Percentiles rank a stretch among this genome's conserved stretches.
phyloP scores from a whole-genome alignment of 768 basidiomycete genomes.

The Phlebiopsis flavidoalba region DNA sequence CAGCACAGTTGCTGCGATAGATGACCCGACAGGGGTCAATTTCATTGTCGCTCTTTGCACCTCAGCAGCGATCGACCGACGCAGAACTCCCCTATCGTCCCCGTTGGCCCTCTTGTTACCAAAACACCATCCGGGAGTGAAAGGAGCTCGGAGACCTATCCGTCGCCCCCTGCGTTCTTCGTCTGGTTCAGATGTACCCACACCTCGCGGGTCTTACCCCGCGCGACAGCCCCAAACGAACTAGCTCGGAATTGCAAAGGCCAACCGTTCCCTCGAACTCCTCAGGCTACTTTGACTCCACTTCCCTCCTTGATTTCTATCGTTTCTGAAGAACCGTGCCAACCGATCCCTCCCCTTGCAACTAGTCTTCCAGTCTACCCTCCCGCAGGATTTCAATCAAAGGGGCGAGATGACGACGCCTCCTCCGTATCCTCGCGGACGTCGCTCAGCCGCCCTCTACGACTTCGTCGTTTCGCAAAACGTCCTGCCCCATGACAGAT shows the following conservation, averaged over 20 bases:
- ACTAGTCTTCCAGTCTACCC: neutral
- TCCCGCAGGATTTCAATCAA: neutral
- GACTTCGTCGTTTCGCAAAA: neutral
- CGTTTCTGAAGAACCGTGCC: constrained; percentile 20
- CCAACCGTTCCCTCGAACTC: neutral
- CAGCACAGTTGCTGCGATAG: constrained; percentile 34
- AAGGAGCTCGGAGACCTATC: neutral
- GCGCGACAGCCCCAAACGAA: constrained; percentile 4
- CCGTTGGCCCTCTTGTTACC: neutral
- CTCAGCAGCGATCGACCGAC: neutral
- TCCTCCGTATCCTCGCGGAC: constrained; percentile 8
- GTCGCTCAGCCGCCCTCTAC: constrained; percentile 1
- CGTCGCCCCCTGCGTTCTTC: constrained; percentile 8
- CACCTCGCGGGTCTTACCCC: neutral
- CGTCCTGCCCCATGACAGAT: constrained; percentile 33
- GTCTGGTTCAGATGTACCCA: constrained; percentile 10
- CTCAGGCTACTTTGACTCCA: constrained; percentile 14
- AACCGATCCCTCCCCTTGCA: constrained; percentile 5
- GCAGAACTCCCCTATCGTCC: neutral
- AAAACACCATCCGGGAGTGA: neutral
- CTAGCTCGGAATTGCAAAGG: constrained; percentile 7
- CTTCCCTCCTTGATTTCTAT: constrained; percentile 11
- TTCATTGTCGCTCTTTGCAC: neutral
- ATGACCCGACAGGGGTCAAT: constrained; percentile 57
- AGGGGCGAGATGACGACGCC: constrained; percentile 1